Conservation (phyloP, 441 rosid species). For the Euphorbia schlechtendalii region DNA sequence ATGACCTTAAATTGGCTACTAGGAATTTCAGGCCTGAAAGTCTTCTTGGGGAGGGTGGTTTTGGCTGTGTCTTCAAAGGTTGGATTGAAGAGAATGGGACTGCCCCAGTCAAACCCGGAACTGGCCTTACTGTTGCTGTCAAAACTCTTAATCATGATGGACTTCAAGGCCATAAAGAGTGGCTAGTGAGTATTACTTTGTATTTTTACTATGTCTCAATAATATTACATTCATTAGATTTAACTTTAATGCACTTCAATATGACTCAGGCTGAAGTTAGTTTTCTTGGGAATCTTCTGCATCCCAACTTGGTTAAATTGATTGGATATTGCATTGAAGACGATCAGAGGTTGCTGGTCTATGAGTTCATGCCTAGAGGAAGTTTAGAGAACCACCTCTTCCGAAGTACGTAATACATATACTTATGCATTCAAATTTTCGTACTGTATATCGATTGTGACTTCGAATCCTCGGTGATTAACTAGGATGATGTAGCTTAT, state of each 20-base stretch:
- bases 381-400: conserved; percentile 46
- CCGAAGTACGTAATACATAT: conserved; percentile 28
- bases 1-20: conserved; percentile 39
- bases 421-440: neutral
- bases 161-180: conserved; percentile 49
- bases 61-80: conserved; percentile 47
- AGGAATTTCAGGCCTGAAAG: conserved; percentile 48
- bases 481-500: no score
- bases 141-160: conserved; percentile 45
- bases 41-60: conserved; percentile 51
- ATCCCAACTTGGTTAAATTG: conserved; percentile 37
- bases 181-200: conserved; percentile 31
- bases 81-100: conserved; percentile 48
- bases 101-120: conserved; percentile 48
- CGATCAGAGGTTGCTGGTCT: no score
- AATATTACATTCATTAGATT: neutral
- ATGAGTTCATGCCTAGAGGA: conserved; percentile 50
- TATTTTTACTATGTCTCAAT: neutral
- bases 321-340: no score
- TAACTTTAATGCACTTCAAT: neutral
- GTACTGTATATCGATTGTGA: neutral
- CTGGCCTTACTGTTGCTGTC: conserved; percentile 48
- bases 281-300: conserved; percentile 39
- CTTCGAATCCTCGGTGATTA: neutral
- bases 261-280: conserved; percentile 38